Evolutionary conservation across 176 grass and related monocot species (phyloP), one percentile per base, ranked within the genome.

Genomic region (Musa schizocarpa): DNA sequence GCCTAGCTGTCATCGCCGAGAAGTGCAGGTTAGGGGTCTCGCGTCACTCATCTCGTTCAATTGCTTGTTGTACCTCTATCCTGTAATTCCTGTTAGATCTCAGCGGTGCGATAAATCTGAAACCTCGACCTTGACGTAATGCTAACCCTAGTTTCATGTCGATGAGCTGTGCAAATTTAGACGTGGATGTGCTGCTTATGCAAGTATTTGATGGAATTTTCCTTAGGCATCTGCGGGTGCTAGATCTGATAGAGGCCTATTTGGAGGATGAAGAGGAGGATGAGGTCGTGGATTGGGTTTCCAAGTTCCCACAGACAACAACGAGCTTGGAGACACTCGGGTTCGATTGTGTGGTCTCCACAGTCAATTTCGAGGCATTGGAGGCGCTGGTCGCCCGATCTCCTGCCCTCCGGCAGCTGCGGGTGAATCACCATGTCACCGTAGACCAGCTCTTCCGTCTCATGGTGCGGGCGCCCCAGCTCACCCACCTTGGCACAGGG

Each of bases 401-500:
- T 1, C 83, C 83, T 12, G 72, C 76, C 5, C 74, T 99, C 14
- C 68, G 54, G 1, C 70, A 57, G 56, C 74, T 99, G 58, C 88
- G 81, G 53, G 86, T 99, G 20, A 99, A 99, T 56, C 76, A 99
- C 1, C 90, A 91, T 13, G 86, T 99, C 50, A 82, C 86, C 0
- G 27, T 94, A 29, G 88, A 89, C 71, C 90, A 99, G 84, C 52
- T 99, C 20, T 69, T 70, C 43, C 77, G 95, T 52, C 81, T 99
- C 11, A 88, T 99, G 80, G 85, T 83, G 72, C 82, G 69, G 65
- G 95, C 95, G 19, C 90, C 92, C 22, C 90, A 87, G 78, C 88
- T 94, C 48, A 91, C 85, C 0, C 85, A 98, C 53, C 88, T 98
- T 22, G 95, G 95, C 59, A 89, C 95, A 3, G 95, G 95, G n/a